Conservation (phyloP, 441 rosid species). For the Hura crepitans region DNA sequence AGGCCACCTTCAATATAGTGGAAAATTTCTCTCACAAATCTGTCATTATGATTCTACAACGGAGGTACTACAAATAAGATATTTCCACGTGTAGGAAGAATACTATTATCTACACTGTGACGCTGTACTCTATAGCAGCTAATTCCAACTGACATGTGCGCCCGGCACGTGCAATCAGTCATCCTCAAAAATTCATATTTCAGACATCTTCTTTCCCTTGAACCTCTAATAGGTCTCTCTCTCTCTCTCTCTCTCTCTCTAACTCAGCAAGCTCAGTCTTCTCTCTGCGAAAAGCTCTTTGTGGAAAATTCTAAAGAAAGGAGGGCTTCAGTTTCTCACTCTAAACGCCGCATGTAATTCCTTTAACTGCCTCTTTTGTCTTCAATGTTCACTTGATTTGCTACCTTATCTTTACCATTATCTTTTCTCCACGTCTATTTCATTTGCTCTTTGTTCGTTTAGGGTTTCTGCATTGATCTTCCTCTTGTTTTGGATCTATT, state of each 20-base stretch:
- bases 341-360: slow-evolving; percentile 1
- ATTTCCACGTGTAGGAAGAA: not conserved
- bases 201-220: not conserved
- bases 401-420: not conserved
- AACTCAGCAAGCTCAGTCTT: not conserved
- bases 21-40: not conserved
- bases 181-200: slow-evolving; percentile 5
- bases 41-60: not conserved
- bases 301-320: not conserved
- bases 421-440: not conserved
- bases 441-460: not conserved
- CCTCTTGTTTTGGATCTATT: not conserved
- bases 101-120: not conserved
- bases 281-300: not conserved
- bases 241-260: not conserved
- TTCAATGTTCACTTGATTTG: not conserved
- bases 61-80: not conserved
- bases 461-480: slow-evolving; percentile 6
- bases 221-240: not conserved
- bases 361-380: slow-evolving; percentile 3
- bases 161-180: slow-evolving; percentile 27
- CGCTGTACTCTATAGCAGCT: not conserved
- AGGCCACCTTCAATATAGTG: not conserved
- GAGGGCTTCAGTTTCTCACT: slow-evolving; percentile 16
- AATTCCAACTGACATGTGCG: slow-evolving; percentile 8